Evolutionary conservation across 352 stramenopile genomes (phyloP).

Genomic region (Phytophthora sp.): DNA sequence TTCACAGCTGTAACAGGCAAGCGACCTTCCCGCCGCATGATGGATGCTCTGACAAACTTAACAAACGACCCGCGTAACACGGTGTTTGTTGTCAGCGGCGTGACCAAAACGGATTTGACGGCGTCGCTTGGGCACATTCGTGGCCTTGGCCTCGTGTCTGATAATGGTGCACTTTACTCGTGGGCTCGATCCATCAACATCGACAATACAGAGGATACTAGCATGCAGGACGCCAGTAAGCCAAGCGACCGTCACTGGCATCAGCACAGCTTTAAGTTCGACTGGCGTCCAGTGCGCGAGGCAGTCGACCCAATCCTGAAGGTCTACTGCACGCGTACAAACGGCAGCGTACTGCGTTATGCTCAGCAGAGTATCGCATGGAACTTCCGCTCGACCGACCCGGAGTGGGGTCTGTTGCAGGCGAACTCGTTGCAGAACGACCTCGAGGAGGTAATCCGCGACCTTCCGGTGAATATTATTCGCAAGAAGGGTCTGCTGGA

Average conservation of each 20-base stretch:
- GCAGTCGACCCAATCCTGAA: slow-evolving; percentile 93
- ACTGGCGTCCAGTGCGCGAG: slow-evolving; percentile 93
- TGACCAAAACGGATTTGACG: slow-evolving; percentile 92
- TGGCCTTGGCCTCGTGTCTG: slow-evolving; percentile 93
- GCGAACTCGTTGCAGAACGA: slow-evolving; percentile 93
- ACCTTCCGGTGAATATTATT: slow-evolving; percentile 79
- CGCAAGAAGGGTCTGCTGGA: slow-evolving; percentile 94
- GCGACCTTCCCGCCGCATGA: slow-evolving; percentile 87
- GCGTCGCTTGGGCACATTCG: slow-evolving; percentile 92
- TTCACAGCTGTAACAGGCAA: slow-evolving; percentile 95
- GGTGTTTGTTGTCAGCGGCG: slow-evolving; percentile 97
- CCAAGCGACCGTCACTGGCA: slow-evolving; percentile 66
- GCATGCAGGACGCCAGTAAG: slow-evolving; percentile 25
- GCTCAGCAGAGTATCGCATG: slow-evolving; percentile 95
- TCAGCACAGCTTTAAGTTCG: slow-evolving; percentile 83
- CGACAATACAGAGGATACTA: slow-evolving; percentile 45
- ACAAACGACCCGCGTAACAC: slow-evolving; percentile 93
- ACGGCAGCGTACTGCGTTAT: slow-evolving; percentile 94
- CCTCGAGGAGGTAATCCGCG: slow-evolving; percentile 77
- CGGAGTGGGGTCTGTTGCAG: slow-evolving; percentile 96
- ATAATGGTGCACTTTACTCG: slow-evolving; percentile 95
- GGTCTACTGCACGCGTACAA: slow-evolving; percentile 96
- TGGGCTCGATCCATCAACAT: slow-evolving; percentile 74
- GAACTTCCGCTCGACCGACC: slow-evolving; percentile 97
- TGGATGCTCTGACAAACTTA: slow-evolving; percentile 89